phyloP scores from a whole-genome alignment of 352 stramenopile species.

The Globisporangium radiosum region DNA sequence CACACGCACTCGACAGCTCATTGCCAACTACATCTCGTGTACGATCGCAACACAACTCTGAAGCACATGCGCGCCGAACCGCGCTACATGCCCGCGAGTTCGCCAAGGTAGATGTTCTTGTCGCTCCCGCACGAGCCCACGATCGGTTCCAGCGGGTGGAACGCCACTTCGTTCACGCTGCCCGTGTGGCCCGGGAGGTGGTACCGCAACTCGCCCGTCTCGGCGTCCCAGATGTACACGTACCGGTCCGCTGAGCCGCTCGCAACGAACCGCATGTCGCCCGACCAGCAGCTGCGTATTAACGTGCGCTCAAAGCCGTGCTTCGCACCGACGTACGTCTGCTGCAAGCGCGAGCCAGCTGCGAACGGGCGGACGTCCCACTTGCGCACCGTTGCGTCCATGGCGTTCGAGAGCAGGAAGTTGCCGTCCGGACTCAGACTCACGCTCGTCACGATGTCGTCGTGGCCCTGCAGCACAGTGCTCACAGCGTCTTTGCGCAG shows the following conservation, averaged over 20 bases:
- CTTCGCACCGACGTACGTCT: constrained; percentile 72
- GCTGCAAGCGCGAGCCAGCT: constrained; percentile 45
- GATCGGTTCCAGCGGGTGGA: constrained; percentile 85
- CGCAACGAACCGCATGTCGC: constrained; percentile 81
- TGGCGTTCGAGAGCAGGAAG: constrained; percentile 92
- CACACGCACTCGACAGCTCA: too few relatives aligned
- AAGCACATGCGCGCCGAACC: too few relatives aligned
- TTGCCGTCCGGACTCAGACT: constrained; percentile 90
- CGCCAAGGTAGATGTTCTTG: constrained; percentile 83
- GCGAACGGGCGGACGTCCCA: constrained; percentile 93
- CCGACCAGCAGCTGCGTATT: constrained; percentile 89
- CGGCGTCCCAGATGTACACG: constrained; percentile 95
- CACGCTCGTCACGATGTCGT: constrained; percentile 93
- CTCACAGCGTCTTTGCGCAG: constrained; percentile 79
- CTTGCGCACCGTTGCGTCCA: constrained; percentile 89
- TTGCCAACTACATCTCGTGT: too few relatives aligned
- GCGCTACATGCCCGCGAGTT: constrained; percentile 48
- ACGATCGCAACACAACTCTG: too few relatives aligned
- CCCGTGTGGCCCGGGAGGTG: constrained; percentile 90
- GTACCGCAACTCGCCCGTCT: constrained; percentile 89
- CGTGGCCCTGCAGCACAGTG: constrained; percentile 86
- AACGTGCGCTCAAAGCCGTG: constrained; percentile 93
- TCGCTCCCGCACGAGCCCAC: constrained; percentile 81
- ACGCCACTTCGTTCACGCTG: constrained; percentile 92
- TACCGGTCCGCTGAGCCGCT: constrained; percentile 87